Evolutionary conservation across 1,139 yeast species (phyloP).

Genomic region (Debaryomyces singareniensis): DNA sequence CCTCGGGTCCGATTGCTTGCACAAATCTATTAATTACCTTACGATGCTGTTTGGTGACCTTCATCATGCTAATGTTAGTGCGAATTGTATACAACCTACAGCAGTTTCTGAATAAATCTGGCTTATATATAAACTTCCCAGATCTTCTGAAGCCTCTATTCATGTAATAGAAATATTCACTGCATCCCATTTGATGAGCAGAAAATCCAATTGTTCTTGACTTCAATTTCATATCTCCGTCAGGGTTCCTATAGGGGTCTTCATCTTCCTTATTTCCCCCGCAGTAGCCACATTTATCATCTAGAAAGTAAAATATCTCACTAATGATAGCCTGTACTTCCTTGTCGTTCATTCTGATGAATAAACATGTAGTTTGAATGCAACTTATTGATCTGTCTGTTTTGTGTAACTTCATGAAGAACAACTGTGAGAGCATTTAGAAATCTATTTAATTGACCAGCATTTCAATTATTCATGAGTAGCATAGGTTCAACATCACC

Average conservation of each 20-base stretch:
- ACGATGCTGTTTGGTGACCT: slow-evolving; percentile 59
- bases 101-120: slow-evolving; percentile 67
- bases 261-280: slow-evolving; percentile 38
- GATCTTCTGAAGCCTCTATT: slow-evolving; percentile 76
- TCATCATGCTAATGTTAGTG: slow-evolving; percentile 41
- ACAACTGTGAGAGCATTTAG: no score
- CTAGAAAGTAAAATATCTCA: slow-evolving; percentile 15
- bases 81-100: slow-evolving; percentile 82
- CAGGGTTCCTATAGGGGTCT: slow-evolving; percentile 27
- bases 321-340: no score
- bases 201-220: slow-evolving; percentile 45
- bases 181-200: slow-evolving; percentile 40
- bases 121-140: slow-evolving; percentile 67
- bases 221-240: slow-evolving; percentile 10
- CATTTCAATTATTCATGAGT: slow-evolving; percentile 6
- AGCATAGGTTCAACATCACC: slow-evolving; percentile 13
- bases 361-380: no score
- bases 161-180: slow-evolving; percentile 56
- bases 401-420: slow-evolving; percentile 2
- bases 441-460: no score
- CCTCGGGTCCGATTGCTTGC: slow-evolving; percentile 24
- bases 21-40: slow-evolving; percentile 60
- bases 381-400: not conserved
- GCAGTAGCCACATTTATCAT: slow-evolving; percentile 59
- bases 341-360: no score